Evolutionary conservation across 305 asterid genomes (phyloP).

Genomic region (Caryopteris hybrid): DNA sequence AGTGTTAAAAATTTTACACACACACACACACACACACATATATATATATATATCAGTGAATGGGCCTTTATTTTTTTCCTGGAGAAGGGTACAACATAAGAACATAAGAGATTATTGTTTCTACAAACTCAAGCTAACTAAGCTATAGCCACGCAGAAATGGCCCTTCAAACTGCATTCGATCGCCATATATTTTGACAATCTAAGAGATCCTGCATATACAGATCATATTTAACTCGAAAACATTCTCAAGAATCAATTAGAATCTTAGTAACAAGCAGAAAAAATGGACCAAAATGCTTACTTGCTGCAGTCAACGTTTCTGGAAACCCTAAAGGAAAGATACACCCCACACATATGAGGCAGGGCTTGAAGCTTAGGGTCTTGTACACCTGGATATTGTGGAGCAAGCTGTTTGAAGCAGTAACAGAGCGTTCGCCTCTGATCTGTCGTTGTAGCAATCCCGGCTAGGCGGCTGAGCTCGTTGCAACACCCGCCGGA

Average conservation of each 20-base stretch:
- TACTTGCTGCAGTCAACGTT: not conserved
- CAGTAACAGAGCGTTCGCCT: not conserved
- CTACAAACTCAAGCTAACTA: too few relatives aligned
- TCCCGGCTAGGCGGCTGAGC: not conserved
- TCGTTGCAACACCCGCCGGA: not conserved
- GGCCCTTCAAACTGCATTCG: not conserved
- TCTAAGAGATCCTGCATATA: not conserved
- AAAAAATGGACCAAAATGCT: not conserved
- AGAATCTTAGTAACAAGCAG: not conserved
- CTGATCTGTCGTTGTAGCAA: not conserved
- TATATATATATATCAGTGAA: too few relatives aligned
- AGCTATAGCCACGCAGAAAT: not conserved
- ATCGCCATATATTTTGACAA: not conserved
- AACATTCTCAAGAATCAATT: not conserved
- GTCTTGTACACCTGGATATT: not conserved
- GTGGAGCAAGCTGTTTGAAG: not conserved
- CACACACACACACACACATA: too few relatives aligned
- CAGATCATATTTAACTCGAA: not conserved
- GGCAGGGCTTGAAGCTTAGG: not conserved
- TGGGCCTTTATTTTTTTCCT: too few relatives aligned
- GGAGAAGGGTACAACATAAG: too few relatives aligned
- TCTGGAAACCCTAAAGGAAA: not conserved
- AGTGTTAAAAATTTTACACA: too few relatives aligned
- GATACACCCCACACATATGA: not conserved
- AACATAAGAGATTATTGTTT: too few relatives aligned